Evolutionary conservation across 306 rosid genomes (phyloP).

Genomic region (Medicago lupulina): DNA sequence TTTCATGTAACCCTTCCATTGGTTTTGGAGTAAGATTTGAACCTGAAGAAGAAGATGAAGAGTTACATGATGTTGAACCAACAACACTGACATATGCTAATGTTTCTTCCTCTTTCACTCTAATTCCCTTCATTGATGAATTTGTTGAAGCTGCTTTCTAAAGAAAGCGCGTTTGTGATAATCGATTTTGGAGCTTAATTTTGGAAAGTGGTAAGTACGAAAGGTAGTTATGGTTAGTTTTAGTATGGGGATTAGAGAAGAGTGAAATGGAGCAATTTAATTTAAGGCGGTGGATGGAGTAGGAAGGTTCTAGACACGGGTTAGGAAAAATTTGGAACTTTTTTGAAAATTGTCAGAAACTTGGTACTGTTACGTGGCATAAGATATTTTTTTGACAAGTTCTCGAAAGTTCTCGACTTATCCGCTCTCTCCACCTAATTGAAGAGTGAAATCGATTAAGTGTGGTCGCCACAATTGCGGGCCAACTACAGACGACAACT

Average conservation of each 20-base stretch:
- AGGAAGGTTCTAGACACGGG: slow-evolving; percentile 63
- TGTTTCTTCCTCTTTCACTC: slow-evolving; percentile 62
- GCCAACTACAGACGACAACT: too few relatives aligned
- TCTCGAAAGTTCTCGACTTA: slow-evolving; percentile 59
- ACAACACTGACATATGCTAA: slow-evolving; percentile 25
- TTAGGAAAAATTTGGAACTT: background rate
- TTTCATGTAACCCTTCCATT: slow-evolving; percentile 76
- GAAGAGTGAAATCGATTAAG: too few relatives aligned
- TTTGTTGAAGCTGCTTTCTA: background rate
- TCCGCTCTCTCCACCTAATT: slow-evolving; percentile 13
- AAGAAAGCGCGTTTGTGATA: background rate
- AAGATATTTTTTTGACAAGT: slow-evolving; percentile 39
- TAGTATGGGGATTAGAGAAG: slow-evolving; percentile 23
- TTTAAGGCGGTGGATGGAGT: slow-evolving; percentile 31
- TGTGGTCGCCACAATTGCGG: too few relatives aligned
- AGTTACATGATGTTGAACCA: slow-evolving; percentile 56
- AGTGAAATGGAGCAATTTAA: background rate
- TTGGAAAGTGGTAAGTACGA: background rate
- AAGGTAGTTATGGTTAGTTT: background rate
- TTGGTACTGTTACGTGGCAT: slow-evolving; percentile 33
- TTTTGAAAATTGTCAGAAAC: slow-evolving; percentile 35
- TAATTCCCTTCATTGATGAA: slow-evolving; percentile 51
- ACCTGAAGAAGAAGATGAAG: slow-evolving; percentile 59
- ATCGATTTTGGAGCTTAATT: background rate
- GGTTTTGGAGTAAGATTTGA: slow-evolving; percentile 68